These are phyloP conservation scores for Rhizopogon sp. DNA, from an alignment of 768 basidiomycete genomes.

Conservation along the genomic window DNA sequence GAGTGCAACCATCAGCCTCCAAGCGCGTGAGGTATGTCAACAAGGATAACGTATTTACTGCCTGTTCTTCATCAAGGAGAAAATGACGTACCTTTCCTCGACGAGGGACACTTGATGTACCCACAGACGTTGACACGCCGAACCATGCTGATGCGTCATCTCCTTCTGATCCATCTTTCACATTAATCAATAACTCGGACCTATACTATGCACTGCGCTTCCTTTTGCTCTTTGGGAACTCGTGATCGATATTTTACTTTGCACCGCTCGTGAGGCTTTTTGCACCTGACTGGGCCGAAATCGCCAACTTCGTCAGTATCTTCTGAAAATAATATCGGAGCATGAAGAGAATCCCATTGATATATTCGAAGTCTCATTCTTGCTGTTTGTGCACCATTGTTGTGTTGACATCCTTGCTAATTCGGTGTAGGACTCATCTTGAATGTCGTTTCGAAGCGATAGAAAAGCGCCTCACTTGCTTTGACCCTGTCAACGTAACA, in stretches of 20 bases:
- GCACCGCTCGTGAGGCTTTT: neutral
- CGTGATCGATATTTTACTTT: neutral
- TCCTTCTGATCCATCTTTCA: constrained; percentile 13
- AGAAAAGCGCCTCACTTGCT: constrained; percentile 26
- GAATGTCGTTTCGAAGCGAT: constrained; percentile 35
- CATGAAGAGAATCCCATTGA: neutral
- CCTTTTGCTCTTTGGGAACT: neutral
- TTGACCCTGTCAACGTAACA: neutral
- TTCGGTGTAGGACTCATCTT: constrained; percentile 26
- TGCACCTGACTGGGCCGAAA: neutral
- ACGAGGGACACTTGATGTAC: constrained; percentile 12
- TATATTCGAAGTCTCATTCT: neutral
- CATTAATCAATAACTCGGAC: neutral
- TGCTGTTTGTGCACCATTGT: neutral
- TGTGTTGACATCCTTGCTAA: constrained; percentile 16
- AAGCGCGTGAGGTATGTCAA: constrained; percentile 20
- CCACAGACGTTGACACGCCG: constrained; percentile 17
- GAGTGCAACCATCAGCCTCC: no score
- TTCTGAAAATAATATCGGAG: neutral
- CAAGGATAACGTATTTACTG: constrained; percentile 20
- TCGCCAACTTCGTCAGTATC: neutral
- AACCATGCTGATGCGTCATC: constrained; percentile 1
- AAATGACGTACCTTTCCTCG: constrained; percentile 4
- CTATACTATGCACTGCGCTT: neutral
- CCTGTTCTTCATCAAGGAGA: neutral